Base-by-base conservation (phyloP, 2,329 filamentous ascomycete genomes). In the Hypoxylon sp. region DNA sequence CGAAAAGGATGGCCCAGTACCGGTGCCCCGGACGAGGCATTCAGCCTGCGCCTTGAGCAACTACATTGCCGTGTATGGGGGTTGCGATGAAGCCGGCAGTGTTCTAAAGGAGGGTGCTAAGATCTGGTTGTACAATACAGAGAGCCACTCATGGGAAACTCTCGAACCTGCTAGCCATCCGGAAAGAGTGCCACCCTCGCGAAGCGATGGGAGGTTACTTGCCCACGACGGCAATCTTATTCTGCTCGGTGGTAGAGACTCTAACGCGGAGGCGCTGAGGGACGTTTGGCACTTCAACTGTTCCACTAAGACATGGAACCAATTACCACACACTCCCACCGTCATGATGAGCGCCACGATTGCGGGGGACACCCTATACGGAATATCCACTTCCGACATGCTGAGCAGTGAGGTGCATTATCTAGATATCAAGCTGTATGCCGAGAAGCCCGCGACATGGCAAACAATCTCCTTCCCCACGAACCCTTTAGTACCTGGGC, bases 271-370 rank as follows among this genome's bases (percentile, higher is more conserved):
- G 10, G 70, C 78, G 1, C 67, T 80, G 7, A 79, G 77, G 7
- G 86, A 88, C 67, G 80, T 82, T 7, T 85, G 86, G 80, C 78
- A 83, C 36, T 87, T 86, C 70, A 82, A 86, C 63, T 79, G 85
- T 43, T 77, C 77, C 23, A 79, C 80, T 2, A 78, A 81, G 3
- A 82, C 80, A 0, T 89, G 86, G 86, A 81, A 80, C 1, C 79
- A 81, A 36, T 78, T 88, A 10, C 85, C 86, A 0, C 73, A 79
- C 0, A 80, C 82, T 1, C 79, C 83, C 0, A 79, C 74, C 1
- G 50, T 79, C 0, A 77, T 80, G 2, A 63, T 80, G 0, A 81
- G 79, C 36, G 76, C 86, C 5, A 80, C 83, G 2, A 78, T 86
- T 23, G 79, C 80, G 0, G 79, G 80, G 1, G 76, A 82, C 32